Evolutionary conservation across 306 rosid genomes (phyloP), one percentile per base, ranked within the genome.

Genomic region (Trifolium repens): DNA sequence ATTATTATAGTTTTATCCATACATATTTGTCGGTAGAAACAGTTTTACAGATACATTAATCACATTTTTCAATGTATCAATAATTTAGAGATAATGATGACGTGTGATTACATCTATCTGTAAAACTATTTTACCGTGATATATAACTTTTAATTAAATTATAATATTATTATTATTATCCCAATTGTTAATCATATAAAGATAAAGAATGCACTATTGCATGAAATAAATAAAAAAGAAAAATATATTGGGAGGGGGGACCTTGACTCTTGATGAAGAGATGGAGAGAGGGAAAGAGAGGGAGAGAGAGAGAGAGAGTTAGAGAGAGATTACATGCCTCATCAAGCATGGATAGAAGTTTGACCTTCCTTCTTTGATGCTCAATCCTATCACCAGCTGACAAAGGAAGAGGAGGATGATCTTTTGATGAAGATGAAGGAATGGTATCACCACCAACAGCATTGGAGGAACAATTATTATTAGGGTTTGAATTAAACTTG

Each of bases 311-410:
- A 86, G 81, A 49, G 35, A 78, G 79, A 84, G 74, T 83, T 73
- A 86, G 81, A 49, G 35, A 78, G 79, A 84, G 74, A 84, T 73
- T 43, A 90, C 97, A 84, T 90, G 85, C 97, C 96, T 92, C 97
- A 37, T 92, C 96, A 82, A 90, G 96, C 93, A 92, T 90, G 71
- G 96, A 67, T 59, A 92, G 76, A 37, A 92, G 88, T 85, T 92
- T 92, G 88, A 88, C 96, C 87, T 92, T 92, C 86, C 93, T 88
- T 81, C 97, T 81, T 60, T 92, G 97, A 85, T 92, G 96, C 74
- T 92, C 97, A 70, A 88, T 90, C 74, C 93, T 90, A 72, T 90
- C 97, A 35, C 86, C 84, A 8, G 96, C 86, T 40, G 97, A 87
- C 78, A 92, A 73, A 46, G 89, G 84, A 50, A 85, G 86, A 35